Evolutionary conservation across 331 rosid genomes (phyloP).

Genomic region (Pyrus hybrid): DNA sequence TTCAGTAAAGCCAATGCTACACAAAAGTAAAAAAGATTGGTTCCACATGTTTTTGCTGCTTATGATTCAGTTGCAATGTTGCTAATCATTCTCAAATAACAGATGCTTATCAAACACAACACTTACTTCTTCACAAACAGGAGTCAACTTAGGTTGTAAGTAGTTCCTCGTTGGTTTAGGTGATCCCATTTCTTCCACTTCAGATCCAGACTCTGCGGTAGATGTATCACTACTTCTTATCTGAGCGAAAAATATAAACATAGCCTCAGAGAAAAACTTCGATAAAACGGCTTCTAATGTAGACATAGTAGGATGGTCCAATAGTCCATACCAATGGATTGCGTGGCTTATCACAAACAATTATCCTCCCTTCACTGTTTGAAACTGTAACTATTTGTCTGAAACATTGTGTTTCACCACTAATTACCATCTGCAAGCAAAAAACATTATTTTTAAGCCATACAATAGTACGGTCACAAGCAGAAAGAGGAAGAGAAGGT

Average conservation of each 20-base stretch:
- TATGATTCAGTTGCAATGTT: neutral
- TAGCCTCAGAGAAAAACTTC: slow-evolving; percentile 1
- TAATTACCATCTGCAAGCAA: slow-evolving; percentile 55
- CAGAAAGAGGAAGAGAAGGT: neutral
- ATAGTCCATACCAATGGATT: slow-evolving; percentile 39
- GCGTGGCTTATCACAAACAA: slow-evolving; percentile 50
- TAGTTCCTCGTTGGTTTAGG: slow-evolving; percentile 57
- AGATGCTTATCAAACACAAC: neutral
- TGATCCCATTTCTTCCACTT: slow-evolving; percentile 77
- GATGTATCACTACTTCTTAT: slow-evolving; percentile 82
- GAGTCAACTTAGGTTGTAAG: slow-evolving; percentile 60
- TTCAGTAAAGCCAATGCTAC: neutral
- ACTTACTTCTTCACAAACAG: slow-evolving; percentile 83
- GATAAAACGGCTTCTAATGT: neutral
- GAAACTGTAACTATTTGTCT: slow-evolving; percentile 69
- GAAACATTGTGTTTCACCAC: slow-evolving; percentile 61
- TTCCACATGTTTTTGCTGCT: neutral
- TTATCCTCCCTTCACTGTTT: slow-evolving; percentile 42
- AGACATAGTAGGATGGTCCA: neutral
- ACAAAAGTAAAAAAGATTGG: neutral
- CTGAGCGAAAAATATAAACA: slow-evolving; percentile 21
- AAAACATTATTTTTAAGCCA: slow-evolving; percentile 11
- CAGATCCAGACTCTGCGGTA: slow-evolving; percentile 88
- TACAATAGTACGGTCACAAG: neutral
- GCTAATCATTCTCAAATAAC: neutral